phyloP scores from a whole-genome alignment of 2,329 filamentous ascomycete genomes.

The Fusarium stilboides region DNA sequence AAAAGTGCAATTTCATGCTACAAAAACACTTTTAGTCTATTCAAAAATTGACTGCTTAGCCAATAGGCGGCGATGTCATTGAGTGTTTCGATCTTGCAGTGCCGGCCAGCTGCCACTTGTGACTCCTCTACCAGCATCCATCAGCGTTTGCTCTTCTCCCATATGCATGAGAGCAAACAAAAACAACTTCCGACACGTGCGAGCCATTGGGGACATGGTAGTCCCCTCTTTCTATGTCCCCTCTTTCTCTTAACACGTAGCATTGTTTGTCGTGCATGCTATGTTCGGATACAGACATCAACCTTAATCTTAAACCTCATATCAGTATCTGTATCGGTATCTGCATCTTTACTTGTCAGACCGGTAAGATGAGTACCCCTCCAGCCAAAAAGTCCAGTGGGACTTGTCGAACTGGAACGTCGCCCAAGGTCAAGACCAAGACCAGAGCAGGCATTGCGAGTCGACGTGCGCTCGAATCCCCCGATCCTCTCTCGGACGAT shows the following conservation, averaged over 20 bases:
- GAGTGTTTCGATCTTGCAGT: constrained; percentile 1
- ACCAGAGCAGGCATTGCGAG: constrained; percentile 1
- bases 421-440: background rate
- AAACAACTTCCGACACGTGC: background rate
- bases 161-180: background rate
- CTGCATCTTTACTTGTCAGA: background rate
- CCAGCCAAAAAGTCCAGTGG: background rate
- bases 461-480: background rate
- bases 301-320: background rate
- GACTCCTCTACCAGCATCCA: background rate
- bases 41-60: background rate
- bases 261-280: background rate
- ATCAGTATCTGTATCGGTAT: background rate
- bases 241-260: background rate
- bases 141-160: background rate
- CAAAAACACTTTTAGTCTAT: background rate
- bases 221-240: background rate
- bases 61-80: background rate
- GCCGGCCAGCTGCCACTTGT: constrained; percentile 10
- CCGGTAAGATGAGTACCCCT: constrained; percentile 7
- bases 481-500: constrained; percentile 4
- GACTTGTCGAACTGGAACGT: background rate
- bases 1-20: too few species aligned
- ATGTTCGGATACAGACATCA: background rate
- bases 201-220: background rate